Evolutionary conservation across 805 yeast genomes (phyloP), one percentile per base, ranked within the genome.

Genomic region (Candida endomychidarum): DNA sequence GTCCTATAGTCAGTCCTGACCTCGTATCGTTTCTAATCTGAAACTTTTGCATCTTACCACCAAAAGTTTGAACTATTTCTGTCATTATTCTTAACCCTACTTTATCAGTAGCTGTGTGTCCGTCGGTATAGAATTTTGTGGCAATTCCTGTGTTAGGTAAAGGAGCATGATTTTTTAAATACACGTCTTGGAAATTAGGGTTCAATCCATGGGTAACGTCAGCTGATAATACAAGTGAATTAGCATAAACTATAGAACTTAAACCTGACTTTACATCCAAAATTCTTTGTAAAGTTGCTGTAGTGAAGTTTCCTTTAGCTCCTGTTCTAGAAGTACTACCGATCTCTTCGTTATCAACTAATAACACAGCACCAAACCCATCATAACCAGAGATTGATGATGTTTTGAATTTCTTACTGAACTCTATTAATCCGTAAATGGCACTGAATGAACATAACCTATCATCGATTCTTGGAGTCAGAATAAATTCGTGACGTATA

Each of bases 1-100:
- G 74, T 1, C 74, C 74, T 34, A 68, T 69, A 9, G 74, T 69
- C 8, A 70, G 62, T 3, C 74, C 74, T 2, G 68, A 61, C 14
- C 67, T 52, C n/a, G 55, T 53, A 41, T 65, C 73, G 44, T 69
- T 69, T 17, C 71, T 52, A 20, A 67, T 61, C 40, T 68, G 74
- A 41, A 69, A 69, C 21, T 50, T 53, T 42, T 69, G 74, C 19
- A 69, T 44, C 24, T 54, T 46, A 3, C 61, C 52, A 12, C 48
- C 54, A 31, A 57, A 46, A 18, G 43, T 41, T 8, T 42, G 23
- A 8, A 64, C 57, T n/a, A 67, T 50, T 9, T 46, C 29, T 29
- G 50, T 40, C 44, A 67, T 40, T 9, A 67, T 49, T 5, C 47
- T 47, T 15, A 48, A 40, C 1, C 69, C 68, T 5, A 54, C 46